A percentile compares a stretch with the other conserved stretches of the same genome.
Conservation (phyloP, 768 basidiomycete species). For the Trametes coccinea region DNA sequence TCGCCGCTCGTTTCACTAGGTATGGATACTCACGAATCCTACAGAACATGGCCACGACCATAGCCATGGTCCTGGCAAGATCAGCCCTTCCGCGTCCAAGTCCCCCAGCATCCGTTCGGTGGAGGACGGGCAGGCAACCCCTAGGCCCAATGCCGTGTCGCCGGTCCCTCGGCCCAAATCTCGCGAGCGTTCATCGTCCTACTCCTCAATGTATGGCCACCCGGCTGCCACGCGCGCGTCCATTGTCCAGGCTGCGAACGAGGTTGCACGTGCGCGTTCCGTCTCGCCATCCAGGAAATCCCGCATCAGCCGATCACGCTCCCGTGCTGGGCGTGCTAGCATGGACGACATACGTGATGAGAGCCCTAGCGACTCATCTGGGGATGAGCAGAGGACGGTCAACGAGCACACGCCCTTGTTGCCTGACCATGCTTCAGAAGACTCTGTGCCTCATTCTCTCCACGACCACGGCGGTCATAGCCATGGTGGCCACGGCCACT, state of each 20-base stretch:
- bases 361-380: constrained; percentile 6
- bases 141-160: constrained; percentile 25
- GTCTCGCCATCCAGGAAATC: constrained; percentile 33
- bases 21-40: constrained; percentile 15
- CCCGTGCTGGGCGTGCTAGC: constrained; percentile 21
- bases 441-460: constrained; percentile 18
- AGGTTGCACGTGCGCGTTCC: constrained; percentile 63
- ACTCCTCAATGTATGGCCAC: constrained; percentile 70
- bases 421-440: constrained; percentile 9
- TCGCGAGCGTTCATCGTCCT: constrained; percentile 44
- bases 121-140: constrained; percentile 23
- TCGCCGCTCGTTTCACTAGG: not conserved
- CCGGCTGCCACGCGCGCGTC: constrained; percentile 71
- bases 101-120: constrained; percentile 39
- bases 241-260: constrained; percentile 80
- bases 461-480: constrained; percentile 8
- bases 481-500: constrained; percentile 22
- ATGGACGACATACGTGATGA: constrained; percentile 13
- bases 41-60: constrained; percentile 69
- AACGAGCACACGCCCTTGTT: constrained; percentile 29
- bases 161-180: constrained; percentile 40
- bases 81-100: constrained; percentile 34
- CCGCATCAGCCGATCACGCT: constrained; percentile 24
- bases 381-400: constrained; percentile 5
- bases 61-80: constrained; percentile 36